Conservation (phyloP, 768 basidiomycete genomes). For the Amyloporia xantha region DNA sequence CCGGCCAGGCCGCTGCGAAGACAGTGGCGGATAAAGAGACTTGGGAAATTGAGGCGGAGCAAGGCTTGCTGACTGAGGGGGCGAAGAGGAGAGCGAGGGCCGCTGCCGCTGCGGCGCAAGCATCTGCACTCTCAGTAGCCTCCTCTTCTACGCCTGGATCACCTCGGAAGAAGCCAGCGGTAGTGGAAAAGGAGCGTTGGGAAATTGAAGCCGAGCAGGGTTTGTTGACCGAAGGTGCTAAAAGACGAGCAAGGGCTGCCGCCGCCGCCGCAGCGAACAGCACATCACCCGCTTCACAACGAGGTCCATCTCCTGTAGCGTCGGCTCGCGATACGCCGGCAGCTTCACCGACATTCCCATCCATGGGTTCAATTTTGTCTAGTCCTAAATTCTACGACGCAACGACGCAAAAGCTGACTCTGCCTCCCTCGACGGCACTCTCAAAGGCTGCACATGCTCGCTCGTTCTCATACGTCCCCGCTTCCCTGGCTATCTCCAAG, state of each 20-base stretch:
- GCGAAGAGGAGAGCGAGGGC: constrained; percentile 61
- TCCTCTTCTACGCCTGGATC: constrained; percentile 6
- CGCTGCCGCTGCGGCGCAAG: constrained; percentile 25
- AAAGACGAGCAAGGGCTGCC: constrained; percentile 18
- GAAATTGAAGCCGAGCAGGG: constrained; percentile 27
- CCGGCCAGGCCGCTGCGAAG: constrained; percentile 6
- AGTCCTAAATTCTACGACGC: constrained; percentile 57
- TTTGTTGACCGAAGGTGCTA: constrained; percentile 19
- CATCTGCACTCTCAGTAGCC: constrained; percentile 16
- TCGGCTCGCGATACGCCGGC: background rate
- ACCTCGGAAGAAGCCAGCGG: constrained; percentile 3
- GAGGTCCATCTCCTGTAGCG: background rate
- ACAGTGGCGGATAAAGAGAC: constrained; percentile 48
- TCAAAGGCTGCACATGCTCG: constrained; percentile 48
- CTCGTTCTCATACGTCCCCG: constrained; percentile 49
- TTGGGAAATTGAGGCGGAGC: constrained; percentile 81
- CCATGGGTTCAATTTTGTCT: constrained; percentile 33
- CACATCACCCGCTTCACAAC: background rate
- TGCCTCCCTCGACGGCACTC: constrained; percentile 56
- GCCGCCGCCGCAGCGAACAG: constrained; percentile 11
- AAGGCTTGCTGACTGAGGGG: constrained; percentile 68
- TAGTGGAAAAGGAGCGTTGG: constrained; percentile 20
- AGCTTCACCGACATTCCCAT: constrained; percentile 8
- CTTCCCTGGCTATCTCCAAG: constrained; percentile 15
- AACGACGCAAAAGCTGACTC: constrained; percentile 49